phyloP scores from a whole-genome alignment of 306 rosid genomes.

The Bauhinia variegata region DNA sequence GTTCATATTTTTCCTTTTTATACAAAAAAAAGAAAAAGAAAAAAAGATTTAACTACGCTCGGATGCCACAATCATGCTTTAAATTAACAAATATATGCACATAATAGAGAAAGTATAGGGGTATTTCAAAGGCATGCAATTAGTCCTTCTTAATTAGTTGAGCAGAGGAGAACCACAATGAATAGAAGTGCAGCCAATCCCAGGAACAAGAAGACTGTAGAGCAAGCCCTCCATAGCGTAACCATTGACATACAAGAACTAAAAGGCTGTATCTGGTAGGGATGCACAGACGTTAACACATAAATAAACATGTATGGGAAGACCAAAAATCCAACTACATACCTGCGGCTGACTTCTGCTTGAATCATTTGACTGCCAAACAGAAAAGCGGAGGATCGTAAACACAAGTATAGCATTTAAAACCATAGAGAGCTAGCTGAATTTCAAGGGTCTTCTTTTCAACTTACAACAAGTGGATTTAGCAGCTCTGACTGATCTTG shows the following conservation, averaged over 20 bases:
- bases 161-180: constrained; percentile 20
- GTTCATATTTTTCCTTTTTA: no score
- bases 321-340: neutral
- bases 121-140: neutral
- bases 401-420: neutral
- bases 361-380: constrained; percentile 27
- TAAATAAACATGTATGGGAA: neutral
- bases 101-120: neutral
- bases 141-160: neutral
- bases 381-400: neutral
- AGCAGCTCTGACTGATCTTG: constrained; percentile 23
- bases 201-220: constrained; percentile 15
- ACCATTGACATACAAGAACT: neutral
- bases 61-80: no score
- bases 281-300: neutral
- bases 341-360: constrained; percentile 19
- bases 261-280: constrained; percentile 12
- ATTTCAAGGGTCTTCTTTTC: neutral
- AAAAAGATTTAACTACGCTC: no score
- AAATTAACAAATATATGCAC: no score
- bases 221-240: constrained; percentile 25
- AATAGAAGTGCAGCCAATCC: constrained; percentile 28
- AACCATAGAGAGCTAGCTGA: neutral
- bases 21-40: no score
- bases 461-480: constrained; percentile 38